Evolutionary conservation across 2,329 filamentous ascomycete genomes (phyloP), one percentile per base, ranked within the genome.

Genomic region (Lachnellula hyalina): DNA sequence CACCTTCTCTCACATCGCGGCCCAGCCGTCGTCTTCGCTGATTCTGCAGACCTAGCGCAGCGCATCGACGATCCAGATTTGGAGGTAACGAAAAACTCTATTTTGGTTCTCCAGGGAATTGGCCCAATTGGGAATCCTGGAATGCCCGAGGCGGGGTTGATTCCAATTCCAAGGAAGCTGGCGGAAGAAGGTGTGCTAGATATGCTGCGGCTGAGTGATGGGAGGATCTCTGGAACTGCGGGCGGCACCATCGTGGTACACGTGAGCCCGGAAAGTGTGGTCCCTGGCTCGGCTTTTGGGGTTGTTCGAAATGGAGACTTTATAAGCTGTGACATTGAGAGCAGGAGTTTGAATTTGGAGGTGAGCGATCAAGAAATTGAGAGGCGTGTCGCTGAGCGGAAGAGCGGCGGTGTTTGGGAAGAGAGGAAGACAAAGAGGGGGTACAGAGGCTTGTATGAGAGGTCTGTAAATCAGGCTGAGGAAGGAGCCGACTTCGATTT

Each of bases 401-500:
- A 57, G 62, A 35, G 61, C 32, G 45, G 42, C 19, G 47, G 57
- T 11, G 64, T 68, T 4, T 75, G 72, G 73, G 62, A 65, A 14
- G 65, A 64, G 12, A 73, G 73, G 53, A 66, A 69, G 47, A 65
- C 55, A 3, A 75, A 71, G 61, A 75, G 82, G 61, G 83, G 82
- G 0, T 86, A 85, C 67, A 70, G 79, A 1, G 82, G 81, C 0
- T 62, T 86, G 47, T 86, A 84, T 64, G 75, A 82, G 73, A 70
- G 80, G 5, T 74, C 73, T 15, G 83, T 85, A 0, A 84, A 81
- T 17, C 81, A 84, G 65, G 82, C 82, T 0, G 74, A 85, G 58
- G 62, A 75, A 2, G 83, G 83, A 0, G 80, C 75, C 0, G 82
- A 86, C 64, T 85, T 86, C 68, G 81, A 81, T 57, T 85, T 86